A percentile compares a stretch with the other conserved stretches of the same genome.
Evolutionary conservation across 2,329 filamentous ascomycete species (phyloP).

Genomic region (Clarireedia paspali): DNA sequence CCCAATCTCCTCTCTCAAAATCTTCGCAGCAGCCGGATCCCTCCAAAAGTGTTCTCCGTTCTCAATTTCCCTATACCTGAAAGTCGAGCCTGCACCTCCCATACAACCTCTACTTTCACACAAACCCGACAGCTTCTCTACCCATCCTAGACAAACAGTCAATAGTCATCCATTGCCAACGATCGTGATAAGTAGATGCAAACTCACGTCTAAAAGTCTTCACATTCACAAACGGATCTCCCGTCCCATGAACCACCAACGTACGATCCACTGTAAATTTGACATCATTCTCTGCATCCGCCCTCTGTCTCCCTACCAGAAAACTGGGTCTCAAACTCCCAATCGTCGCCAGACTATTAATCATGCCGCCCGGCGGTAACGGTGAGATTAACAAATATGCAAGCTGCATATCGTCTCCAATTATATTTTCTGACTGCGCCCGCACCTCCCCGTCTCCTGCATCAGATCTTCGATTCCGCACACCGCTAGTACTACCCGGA

Average conservation of each 20-base stretch:
- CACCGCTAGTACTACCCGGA: background rate
- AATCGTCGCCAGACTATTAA: constrained; percentile 56
- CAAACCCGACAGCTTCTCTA: background rate
- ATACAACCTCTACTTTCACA: background rate
- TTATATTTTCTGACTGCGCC: background rate
- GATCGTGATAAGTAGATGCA: background rate
- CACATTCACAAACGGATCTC: constrained; percentile 64
- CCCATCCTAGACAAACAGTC: constrained; percentile 1
- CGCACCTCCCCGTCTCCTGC: background rate
- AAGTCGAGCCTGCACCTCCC: background rate
- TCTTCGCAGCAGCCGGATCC: background rate
- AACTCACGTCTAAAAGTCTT: constrained; percentile 45
- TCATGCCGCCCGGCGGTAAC: constrained; percentile 42
- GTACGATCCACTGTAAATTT: constrained; percentile 53
- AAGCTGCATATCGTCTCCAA: constrained; percentile 28
- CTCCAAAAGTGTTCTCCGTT: constrained; percentile 8
- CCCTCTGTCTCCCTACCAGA: constrained; percentile 22
- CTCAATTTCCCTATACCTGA: background rate
- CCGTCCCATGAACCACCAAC: constrained; percentile 65
- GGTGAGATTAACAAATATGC: constrained; percentile 64
- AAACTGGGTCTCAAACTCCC: constrained; percentile 16
- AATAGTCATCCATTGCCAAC: background rate
- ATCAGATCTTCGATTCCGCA: background rate
- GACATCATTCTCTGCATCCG: constrained; percentile 33
- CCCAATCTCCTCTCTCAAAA: background rate